Evolutionary conservation across 2,329 filamentous ascomycete species (phyloP).

Genomic region (Hypoxylon sp.): DNA sequence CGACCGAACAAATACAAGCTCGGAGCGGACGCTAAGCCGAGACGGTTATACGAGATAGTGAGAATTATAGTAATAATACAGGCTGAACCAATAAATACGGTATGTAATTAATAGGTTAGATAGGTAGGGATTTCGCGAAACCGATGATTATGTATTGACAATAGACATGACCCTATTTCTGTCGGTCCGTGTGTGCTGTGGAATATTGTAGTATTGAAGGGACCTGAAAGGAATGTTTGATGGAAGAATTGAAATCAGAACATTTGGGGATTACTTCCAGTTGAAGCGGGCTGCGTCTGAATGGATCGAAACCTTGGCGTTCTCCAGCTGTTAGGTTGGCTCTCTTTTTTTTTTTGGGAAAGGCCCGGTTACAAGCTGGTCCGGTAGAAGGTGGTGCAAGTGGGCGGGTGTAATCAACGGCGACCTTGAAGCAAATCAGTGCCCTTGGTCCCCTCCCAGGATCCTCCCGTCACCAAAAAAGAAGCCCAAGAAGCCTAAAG

Average conservation of each 20-base stretch:
- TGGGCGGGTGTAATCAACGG: slow-evolving; percentile 26
- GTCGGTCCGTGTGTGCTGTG: slow-evolving; percentile 18
- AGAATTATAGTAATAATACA: slow-evolving; percentile 26
- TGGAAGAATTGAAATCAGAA: slow-evolving; percentile 27
- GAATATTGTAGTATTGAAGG: too few relatives aligned
- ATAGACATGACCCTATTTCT: slow-evolving; percentile 27
- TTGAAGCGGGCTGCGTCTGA: slow-evolving; percentile 19
- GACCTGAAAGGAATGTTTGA: slow-evolving; percentile 15
- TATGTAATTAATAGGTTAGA: slow-evolving; percentile 12
- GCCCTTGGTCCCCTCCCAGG: slow-evolving; percentile 2
- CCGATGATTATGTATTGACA: slow-evolving; percentile 12
- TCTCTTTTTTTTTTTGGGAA: background rate
- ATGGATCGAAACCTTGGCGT: slow-evolving; percentile 30
- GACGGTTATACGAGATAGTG: slow-evolving; percentile 13
- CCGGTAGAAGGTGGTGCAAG: slow-evolving; percentile 31
- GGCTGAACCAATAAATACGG: background rate
- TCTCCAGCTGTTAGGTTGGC: slow-evolving; percentile 21
- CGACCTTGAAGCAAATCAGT: slow-evolving; percentile 4
- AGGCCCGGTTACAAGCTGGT: slow-evolving; percentile 2
- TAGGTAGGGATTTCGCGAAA: background rate
- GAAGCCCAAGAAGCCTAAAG: too few relatives aligned
- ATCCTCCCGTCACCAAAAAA: background rate
- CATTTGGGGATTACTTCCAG: slow-evolving; percentile 16
- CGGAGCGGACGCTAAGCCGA: slow-evolving; percentile 11
- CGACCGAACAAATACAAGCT: background rate